Evolutionary conservation across 768 basidiomycete species (phyloP), one percentile per base, ranked within the genome.

Genomic region (Mycena vulgaris): DNA sequence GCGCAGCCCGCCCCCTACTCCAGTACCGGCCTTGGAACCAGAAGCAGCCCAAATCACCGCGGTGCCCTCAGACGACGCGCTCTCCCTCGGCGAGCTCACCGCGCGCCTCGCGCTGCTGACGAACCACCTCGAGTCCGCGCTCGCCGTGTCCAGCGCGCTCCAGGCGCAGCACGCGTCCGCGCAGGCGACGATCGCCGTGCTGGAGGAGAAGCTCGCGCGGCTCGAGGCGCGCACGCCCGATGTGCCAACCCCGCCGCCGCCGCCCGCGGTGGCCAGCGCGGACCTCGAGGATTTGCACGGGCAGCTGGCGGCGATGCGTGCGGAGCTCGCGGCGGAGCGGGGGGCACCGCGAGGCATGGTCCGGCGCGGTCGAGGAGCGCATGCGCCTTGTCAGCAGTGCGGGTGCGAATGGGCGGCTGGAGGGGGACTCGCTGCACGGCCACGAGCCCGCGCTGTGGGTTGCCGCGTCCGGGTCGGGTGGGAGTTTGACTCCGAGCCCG

Each of bases 91-190:
- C 52, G 89, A 90, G 8, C 84, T 96, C 31, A 84, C 90, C 3
- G 81, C 85, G 17, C 89, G 93, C 25, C 84, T 99, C 39, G 83
- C 87, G 19, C 79, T 80, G 0, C 86, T 95, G 6, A 84, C 93
- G 0, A 83, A 83, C 35, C 94, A 96, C 76, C 90, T 99, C 31
- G 90, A 91, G 60, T 86, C 89, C 1, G 93, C 95, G 0, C 84
- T 95, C 30, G 87, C 90, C 58, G 83, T 94, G 66, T 93, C 93
- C 14, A 85, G 86, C 5, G 84, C 87, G 0, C 84, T 98, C 10
- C 93, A 95, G 76, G 86, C 85, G 0, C 94, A 97, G 78, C 96
- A 97, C 72, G 78, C 87, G 2, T 85, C 87, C 7, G 94, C 96
- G 2, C 93, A 94, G 77, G 81, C 79, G 21, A 93, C 90, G 5